A percentile compares a stretch with the other conserved stretches of the same genome.
phyloP scores from a whole-genome alignment of 2,329 filamentous ascomycete species.

The Aureobasidium sp. region DNA sequence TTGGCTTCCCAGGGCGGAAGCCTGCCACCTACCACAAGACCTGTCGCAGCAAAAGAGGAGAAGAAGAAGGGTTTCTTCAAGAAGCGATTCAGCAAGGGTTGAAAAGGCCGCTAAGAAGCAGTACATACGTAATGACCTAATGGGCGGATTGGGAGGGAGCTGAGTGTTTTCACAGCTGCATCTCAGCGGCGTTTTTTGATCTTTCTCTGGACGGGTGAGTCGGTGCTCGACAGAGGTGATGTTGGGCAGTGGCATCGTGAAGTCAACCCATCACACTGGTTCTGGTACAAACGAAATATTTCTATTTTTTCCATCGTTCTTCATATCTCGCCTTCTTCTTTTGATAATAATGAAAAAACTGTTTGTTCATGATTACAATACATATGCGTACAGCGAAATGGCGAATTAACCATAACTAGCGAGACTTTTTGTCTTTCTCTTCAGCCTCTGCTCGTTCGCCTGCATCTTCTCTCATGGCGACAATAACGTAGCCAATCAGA shows the following conservation, averaged over 20 bases:
- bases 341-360: neutral
- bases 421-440: conserved; percentile 34
- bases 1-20: conserved; percentile 16
- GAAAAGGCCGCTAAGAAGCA: neutral
- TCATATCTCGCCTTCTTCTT: neutral
- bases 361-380: neutral
- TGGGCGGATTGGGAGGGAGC: conserved; percentile 1
- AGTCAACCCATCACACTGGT: neutral
- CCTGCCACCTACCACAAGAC: conserved; percentile 17
- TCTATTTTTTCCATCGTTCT: neutral
- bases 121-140: conserved; percentile 9
- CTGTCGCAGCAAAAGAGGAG: conserved; percentile 34
- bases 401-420: conserved; percentile 13
- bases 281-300: neutral
- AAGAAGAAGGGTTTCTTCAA: conserved; percentile 91
- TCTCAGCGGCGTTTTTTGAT: conserved; percentile 10
- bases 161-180: conserved; percentile 7
- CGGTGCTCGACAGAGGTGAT: neutral
- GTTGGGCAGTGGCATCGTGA: neutral
- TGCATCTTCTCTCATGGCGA: conserved; percentile 82
- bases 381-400: neutral
- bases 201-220: neutral
- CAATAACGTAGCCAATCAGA: conserved; percentile 79
- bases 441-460: conserved; percentile 39
- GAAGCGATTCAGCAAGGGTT: conserved; percentile 62